Evolutionary conservation across 2,329 filamentous ascomycete genomes (phyloP), one percentile per base, ranked within the genome.

Genomic region (Fusarium neocosmosporiellum): DNA sequence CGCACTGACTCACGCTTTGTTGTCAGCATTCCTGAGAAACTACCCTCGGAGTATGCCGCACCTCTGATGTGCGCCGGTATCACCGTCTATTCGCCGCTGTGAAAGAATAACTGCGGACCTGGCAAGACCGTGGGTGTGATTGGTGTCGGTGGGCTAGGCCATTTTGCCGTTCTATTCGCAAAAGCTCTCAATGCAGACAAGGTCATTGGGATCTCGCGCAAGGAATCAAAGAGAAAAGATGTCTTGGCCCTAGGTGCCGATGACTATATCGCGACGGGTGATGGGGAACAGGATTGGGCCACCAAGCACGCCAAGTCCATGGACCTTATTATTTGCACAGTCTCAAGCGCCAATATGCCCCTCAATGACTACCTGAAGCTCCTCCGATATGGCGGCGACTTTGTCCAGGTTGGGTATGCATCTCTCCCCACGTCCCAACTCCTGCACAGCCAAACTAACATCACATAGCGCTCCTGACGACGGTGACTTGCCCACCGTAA

Each of bases 121-220:
- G 91, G 91, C 11, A 92, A 91, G 81, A 85, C 79, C 11, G 89
- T 93, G 2, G 91, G 89, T 0, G 88, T 93, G 61, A 83, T 93
- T 36, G 91, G 91, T 4, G 83, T 93, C n/a, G 91, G 91, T 8
- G 91, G 91, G 3, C 78, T 93, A 3, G 91, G 91, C 0, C 91
- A 93, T 80, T 89, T 93, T 75, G 92, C 88, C 5, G 80, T 93
- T 16, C 80, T 92, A 36, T 92, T 89, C 73, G 91, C 92, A 3
- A 90, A 89, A 79, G 91, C 91, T 4, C 80, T 93, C 18, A 88
- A 87, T 16, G 88, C 88, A 24, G 88, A 91, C 7, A 48, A 48
- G 7, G 22, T 48, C n/a, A 24, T 48, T 24, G 43, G 43, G 14
- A 48, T 48, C 43, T 48, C 43, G 27, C 43, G 43, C 22, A 48